These are phyloP conservation scores for Dictyostelium purpureum DNA, from an alignment of 78 protist species.

Conservation along the genomic window DNA sequence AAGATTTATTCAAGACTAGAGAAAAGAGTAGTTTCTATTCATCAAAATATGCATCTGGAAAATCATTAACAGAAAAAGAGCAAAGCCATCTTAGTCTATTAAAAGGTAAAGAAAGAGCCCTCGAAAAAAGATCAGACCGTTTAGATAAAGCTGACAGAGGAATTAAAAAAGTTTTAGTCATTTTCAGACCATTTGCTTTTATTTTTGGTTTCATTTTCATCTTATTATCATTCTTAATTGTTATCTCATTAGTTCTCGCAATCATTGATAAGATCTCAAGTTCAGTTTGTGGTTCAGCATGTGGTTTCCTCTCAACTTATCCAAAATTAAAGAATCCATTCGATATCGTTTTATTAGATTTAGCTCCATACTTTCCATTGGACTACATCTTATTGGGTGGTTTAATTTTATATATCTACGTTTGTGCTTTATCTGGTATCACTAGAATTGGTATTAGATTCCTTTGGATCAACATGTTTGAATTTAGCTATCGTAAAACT, in stretches of 20 bases:
- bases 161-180: constrained; percentile 8
- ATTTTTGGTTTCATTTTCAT: constrained; percentile 81
- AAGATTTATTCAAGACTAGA: constrained; percentile 43
- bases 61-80: constrained; percentile 53
- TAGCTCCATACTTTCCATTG: constrained; percentile 83
- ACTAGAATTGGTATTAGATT: constrained; percentile 76
- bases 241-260: constrained; percentile 49
- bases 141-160: constrained; percentile 28
- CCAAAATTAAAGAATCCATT: constrained; percentile 79
- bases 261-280: constrained; percentile 43
- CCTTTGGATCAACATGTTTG: constrained; percentile 78
- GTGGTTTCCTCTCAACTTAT: constrained; percentile 75
- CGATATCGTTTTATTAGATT: constrained; percentile 40
- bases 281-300: constrained; percentile 65
- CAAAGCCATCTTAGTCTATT: constrained; percentile 25
- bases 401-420: constrained; percentile 33
- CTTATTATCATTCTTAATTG: constrained; percentile 41
- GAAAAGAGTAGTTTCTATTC: constrained; percentile 1
- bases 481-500: constrained; percentile 30
- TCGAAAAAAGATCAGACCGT: constrained; percentile 1
- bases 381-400: constrained; percentile 71
- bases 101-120: constrained; percentile 59
- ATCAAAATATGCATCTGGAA: constrained; percentile 60
- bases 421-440: constrained; percentile 63
- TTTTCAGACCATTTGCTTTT: constrained; percentile 72